phyloP scores from a whole-genome alignment of 306 rosid genomes.

The peach (Prunus persica) region DNA sequence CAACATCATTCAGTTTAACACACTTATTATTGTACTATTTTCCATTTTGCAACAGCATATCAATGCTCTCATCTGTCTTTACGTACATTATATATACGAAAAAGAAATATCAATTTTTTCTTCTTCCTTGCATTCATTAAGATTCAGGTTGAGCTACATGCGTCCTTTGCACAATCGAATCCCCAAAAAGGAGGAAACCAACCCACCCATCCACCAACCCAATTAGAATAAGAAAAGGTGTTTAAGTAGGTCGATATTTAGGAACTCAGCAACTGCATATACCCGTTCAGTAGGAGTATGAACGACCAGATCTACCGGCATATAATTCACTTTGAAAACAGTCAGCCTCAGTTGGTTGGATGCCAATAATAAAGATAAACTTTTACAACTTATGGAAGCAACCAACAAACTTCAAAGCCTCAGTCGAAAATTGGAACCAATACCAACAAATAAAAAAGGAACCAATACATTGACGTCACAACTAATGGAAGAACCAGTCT shows the following conservation, averaged over 20 bases:
- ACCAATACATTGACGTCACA: neutral
- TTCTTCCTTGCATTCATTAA: neutral
- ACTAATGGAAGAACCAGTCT: neutral
- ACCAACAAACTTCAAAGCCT: constrained; percentile 8
- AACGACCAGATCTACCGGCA: constrained; percentile 6
- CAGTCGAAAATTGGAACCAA: constrained; percentile 7
- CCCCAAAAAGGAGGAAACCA: neutral
- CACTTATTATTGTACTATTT: constrained; percentile 1
- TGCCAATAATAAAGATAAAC: neutral
- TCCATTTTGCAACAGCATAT: constrained; percentile 18
- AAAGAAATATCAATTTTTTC: constrained; percentile 1
- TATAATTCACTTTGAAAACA: neutral
- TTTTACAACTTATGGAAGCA: neutral
- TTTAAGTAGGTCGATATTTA: neutral
- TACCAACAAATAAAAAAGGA: neutral
- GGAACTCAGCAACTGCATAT: constrained; percentile 3
- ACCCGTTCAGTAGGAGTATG: constrained; percentile 9
- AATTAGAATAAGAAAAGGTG: neutral
- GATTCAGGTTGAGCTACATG: neutral
- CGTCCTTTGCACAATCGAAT: neutral
- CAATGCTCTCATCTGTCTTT: constrained; percentile 25
- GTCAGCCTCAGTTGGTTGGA: too few relatives aligned
- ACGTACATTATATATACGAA: constrained; percentile 5
- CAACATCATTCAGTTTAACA: constrained; percentile 28
- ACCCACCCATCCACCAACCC: constrained; percentile 24